Conservation (phyloP, 768 basidiomycete genomes). For the Podaxis sp. region DNA sequence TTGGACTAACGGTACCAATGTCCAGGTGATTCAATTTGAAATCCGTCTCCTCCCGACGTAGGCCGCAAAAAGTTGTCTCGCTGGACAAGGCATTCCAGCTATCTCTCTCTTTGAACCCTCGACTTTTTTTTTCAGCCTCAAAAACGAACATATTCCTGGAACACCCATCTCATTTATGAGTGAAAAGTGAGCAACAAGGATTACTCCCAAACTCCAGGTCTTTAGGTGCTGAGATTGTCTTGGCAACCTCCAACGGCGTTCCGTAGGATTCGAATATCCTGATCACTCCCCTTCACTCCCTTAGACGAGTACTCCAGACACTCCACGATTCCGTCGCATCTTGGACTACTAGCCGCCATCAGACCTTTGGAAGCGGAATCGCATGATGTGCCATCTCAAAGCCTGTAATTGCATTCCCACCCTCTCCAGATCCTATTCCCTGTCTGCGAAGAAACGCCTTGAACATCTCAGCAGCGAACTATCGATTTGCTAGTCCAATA, state of each 20-base stretch:
- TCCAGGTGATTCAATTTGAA: no score
- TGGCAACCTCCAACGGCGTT: not conserved
- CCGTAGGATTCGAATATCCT: not conserved
- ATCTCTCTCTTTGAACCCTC: no score
- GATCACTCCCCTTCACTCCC: no score
- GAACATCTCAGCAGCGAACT: no score
- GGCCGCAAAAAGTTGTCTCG: no score
- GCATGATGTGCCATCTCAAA: not conserved
- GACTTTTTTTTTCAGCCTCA: not conserved
- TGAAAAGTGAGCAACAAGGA: not conserved
- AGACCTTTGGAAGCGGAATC: not conserved
- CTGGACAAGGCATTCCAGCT: no score
- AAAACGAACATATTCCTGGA: not conserved
- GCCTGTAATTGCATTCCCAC: not conserved
- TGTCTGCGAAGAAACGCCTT: not conserved
- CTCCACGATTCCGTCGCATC: no score
- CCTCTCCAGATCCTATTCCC: not conserved
- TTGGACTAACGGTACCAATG: no score
- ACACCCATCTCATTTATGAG: not conserved
- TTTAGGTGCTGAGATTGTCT: not conserved
- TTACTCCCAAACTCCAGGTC: not conserved
- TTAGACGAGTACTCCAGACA: no score
- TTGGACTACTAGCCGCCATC: no score
- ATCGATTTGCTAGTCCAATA: not conserved
- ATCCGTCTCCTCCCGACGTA: no score